Evolutionary conservation across 23 red algal genomes (phyloP), one percentile per base, ranked within the genome.

Genomic region (Rhodosorus marinus): DNA sequence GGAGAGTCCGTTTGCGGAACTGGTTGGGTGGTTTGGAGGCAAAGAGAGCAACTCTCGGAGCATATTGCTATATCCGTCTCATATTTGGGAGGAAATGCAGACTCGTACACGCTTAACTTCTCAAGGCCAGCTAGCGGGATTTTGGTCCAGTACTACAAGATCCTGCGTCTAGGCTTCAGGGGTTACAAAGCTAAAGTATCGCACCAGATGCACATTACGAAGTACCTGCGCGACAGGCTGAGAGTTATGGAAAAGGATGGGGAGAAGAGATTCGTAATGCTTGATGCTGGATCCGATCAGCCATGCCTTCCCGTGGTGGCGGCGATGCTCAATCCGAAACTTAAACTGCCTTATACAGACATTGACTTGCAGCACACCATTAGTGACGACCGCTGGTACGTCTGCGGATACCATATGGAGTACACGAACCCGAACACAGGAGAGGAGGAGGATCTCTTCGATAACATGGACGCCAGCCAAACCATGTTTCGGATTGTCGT

Each of bases 21-120:
- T 30, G 68, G 68, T 4, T 74, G 68, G 68, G 54, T 74, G 5
- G 27, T 74, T 2, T 74, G 54, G 34, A 46, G 54, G 4, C 49
- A 41, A 36, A 36, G 33, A 19, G 53, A 35, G 26, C 34, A 74
- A 24, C 47, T 74, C 33, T 51, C 68, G 3, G 57, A 74, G 4
- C 46, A 63, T 19, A 32, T 49, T 21, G 55, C 26, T 19, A 51
- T 61, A 20, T 24, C 51, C 29, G 58, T 72, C 17, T 25, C 40
- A 8, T 69, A 61, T 21, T 35, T 69, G 8, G 64, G 55, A 3
- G 64, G 35, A 11, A 25, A 66, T 43, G 5, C 26, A 8, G 41
- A 20, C 7, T 62, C 68, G 14, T 74, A 55, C 45, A 74, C 68
- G 35, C 49, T 74, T 20, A 74, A 74, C 26, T 74, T 74, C 64